Evolutionary conservation across 306 rosid species (phyloP), one percentile per base, ranked within the genome.

Genomic region (Herpetospermum pedunculosum): DNA sequence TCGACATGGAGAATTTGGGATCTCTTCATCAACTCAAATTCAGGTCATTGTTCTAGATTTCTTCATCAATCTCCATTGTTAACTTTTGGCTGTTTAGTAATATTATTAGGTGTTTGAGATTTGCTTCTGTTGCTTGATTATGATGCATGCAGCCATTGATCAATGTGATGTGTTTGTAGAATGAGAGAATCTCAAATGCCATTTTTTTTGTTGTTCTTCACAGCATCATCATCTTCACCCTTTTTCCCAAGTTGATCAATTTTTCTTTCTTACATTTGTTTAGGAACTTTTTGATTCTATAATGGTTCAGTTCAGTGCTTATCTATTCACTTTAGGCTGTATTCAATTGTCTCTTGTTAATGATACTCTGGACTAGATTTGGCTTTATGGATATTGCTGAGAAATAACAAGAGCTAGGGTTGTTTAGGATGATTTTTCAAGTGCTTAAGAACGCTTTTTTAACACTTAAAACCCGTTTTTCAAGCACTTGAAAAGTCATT

Each of bases 51-150:
- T 79, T 80, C 19, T 74, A 50, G 74, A 81, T 35, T 64, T 82
- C 40, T 69, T 78, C 77, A 65, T 40, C 30, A n/a, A n/a, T n/a
- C 50, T 65, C 50, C 72, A 67, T 7, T 37, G 49, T 5, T 2
- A 44, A 44, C 76, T 50, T 53, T 62, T 81, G 80, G 80, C 40
- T 50, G 72, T 11, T 21, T 77, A 30, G 77, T 80, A 34, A 47
- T 55, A 67, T 73, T 83, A 71, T 47, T 41, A 60, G 77, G 89
- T 79, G 76, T 84, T 84, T 84, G 86, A 79, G 88, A 85, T 85
- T 85, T 75, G 55, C 12, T 74, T 58, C 13, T 68, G 53, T 68
- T 68, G 30, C 32, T 34, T 60, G 68, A 15, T 16, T 19, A 38
- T 4, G 12, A 37, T 64, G 48, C 18, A 18, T 8, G n/a, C n/a